phyloP scores from a whole-genome alignment of 768 basidiomycete genomes.

The Suillus paluster region DNA sequence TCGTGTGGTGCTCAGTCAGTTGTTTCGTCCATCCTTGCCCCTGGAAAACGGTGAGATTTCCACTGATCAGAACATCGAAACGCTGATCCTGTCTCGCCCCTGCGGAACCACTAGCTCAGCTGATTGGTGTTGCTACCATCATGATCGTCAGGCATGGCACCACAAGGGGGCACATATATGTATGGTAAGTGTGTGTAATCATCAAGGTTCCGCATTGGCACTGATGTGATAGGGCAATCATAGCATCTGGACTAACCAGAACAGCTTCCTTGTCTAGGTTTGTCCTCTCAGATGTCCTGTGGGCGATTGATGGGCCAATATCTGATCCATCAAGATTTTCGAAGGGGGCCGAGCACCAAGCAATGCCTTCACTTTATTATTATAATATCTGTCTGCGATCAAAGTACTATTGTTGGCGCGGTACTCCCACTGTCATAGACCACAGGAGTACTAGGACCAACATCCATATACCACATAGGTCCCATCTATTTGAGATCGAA shows the following conservation, averaged over 20 bases:
- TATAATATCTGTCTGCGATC: no score
- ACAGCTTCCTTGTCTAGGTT: background rate
- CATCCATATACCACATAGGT: no score
- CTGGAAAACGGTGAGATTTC: background rate
- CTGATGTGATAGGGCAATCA: background rate
- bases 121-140: background rate
- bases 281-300: background rate
- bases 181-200: background rate
- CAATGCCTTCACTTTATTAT: no score
- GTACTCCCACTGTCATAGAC: no score
- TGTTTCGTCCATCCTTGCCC: background rate
- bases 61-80: background rate
- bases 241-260: background rate
- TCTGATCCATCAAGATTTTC: background rate
- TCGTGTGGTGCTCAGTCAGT: background rate
- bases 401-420: no score
- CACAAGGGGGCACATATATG: background rate
- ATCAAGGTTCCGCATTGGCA: background rate
- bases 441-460: no score
- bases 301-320: background rate
- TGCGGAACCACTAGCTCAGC: background rate
- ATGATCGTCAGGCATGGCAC: background rate
- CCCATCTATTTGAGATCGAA: background rate
- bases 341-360: background rate
- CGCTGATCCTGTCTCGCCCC: background rate